phyloP scores from a whole-genome alignment of 2,329 filamentous ascomycete species.

The Paraconiothyrium sp. region DNA sequence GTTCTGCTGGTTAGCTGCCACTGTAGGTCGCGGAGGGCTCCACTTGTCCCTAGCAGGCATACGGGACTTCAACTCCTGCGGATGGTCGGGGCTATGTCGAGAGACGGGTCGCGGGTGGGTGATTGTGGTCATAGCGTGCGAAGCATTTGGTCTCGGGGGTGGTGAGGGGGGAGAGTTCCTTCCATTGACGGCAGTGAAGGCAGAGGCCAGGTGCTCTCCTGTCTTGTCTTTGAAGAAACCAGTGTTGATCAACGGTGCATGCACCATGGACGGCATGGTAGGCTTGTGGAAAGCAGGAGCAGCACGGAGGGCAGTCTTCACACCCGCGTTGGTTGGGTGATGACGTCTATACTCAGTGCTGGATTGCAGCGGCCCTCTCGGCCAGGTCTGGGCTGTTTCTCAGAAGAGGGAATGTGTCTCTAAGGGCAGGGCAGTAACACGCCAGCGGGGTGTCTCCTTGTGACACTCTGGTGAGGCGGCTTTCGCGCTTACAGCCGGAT shows the following conservation, averaged over 20 bases:
- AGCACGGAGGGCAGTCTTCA: constrained; percentile 13
- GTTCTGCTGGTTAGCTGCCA: constrained; percentile 18
- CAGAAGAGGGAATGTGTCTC: constrained; percentile 18
- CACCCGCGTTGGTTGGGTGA: constrained; percentile 17
- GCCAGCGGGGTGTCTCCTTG: constrained; percentile 18
- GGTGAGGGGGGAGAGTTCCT: constrained; percentile 37
- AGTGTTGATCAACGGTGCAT: constrained; percentile 40
- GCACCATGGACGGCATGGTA: constrained; percentile 49
- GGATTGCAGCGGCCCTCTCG: constrained; percentile 14
- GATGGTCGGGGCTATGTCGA: constrained; percentile 21
- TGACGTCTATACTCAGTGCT: constrained; percentile 16
- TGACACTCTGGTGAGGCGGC: constrained; percentile 31
- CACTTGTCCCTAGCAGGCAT: constrained; percentile 30
- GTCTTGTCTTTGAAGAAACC: constrained; percentile 42
- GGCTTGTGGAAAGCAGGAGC: constrained; percentile 13
- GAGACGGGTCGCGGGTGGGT: constrained; percentile 27
- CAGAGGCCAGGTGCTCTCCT: constrained; percentile 37
- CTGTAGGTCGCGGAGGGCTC: constrained; percentile 26
- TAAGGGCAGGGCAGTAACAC: constrained; percentile 14
- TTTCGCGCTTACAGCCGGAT: constrained; percentile 29
- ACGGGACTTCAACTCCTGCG: constrained; percentile 30
- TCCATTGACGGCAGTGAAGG: constrained; percentile 51
- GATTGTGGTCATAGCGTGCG: constrained; percentile 30
- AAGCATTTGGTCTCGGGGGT: constrained; percentile 26
- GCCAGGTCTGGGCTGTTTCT: constrained; percentile 12